Evolutionary conservation across 495 filamentous ascomycete genomes (phyloP), one percentile per base, ranked within the genome.

Genomic region (Cudoniella acicularis): DNA sequence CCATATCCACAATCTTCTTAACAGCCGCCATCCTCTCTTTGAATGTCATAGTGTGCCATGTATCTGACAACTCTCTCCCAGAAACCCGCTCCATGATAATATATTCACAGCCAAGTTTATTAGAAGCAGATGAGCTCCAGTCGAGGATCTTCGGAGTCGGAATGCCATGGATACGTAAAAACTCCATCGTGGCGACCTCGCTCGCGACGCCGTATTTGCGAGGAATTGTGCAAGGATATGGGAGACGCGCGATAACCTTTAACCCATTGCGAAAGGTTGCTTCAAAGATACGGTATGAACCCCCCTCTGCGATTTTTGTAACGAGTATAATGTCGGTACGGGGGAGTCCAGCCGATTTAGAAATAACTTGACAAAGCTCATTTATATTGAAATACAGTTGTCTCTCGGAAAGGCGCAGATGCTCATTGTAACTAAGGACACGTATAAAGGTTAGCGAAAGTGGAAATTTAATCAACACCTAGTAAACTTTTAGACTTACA

Each of bases 111-210:
- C 52, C 52, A 45, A 55, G 6, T 24, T 24, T 6, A 55, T 55
- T 55, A 24, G 40, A 45, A 10, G 52, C 36, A 20, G 52, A 55
- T 47, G 52, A 55, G 52, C 40, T 55, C 52, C 52, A 55, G 25
- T 47, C 41, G 18, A 55, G 25, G 21, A 55, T 25, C 18, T 46
- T 55, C 10, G 52, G 52, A 55, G 46, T 47, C 2, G 52, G 52
- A 1, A 55, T 17, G 20, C 52, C 52, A 47, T 55, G 52, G 2
- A 45, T 10, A 13, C 52, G 52, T 8, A 55, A 40, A 55, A 55
- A 55, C 23, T 55, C 52, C 52, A 55, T 55, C 13, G 52, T 55
- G 10, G 52, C 52, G 24, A 55, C 52, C 23, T 55, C 52, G 21
- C 52, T 55, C n/a, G 52, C 36, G 23, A 55, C 23, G 23, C 52